Evolutionary conservation across 129 eudicot genomes (phyloP).

Genomic region (Glebionis coronaria): DNA sequence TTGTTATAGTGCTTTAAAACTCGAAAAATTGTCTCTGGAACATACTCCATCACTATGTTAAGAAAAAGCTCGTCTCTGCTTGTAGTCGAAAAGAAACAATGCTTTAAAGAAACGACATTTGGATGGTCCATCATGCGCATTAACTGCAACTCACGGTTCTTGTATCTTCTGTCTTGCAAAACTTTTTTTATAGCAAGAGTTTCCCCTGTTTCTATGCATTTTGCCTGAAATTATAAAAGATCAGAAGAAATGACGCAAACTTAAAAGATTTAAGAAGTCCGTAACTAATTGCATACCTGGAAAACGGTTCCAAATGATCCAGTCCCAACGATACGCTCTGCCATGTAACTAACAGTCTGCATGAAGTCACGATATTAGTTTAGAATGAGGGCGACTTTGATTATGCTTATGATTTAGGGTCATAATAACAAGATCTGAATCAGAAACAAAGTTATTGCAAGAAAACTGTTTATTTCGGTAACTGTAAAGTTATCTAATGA

Average conservation of each 20-base stretch:
- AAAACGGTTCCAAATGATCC: conserved; percentile 96
- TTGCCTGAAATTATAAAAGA: conserved; percentile 49
- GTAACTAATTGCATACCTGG: conserved; percentile 47
- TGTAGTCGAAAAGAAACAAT: conserved; percentile 90
- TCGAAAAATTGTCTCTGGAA: conserved; percentile 76
- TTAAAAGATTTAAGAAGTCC: background rate
- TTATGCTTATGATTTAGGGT: background rate
- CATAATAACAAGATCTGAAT: too few relatives aligned
- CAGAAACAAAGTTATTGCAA: background rate
- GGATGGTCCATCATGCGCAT: conserved; percentile 94
- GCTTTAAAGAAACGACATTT: conserved; percentile 78
- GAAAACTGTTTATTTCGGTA: background rate
- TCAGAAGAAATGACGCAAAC: background rate
- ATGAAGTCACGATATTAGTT: conserved; percentile 20
- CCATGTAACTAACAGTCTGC: conserved; percentile 96
- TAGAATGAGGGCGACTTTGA: background rate
- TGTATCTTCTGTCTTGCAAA: conserved; percentile 85
- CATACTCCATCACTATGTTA: conserved; percentile 91
- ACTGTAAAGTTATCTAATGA: background rate
- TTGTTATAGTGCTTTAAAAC: conserved; percentile 69
- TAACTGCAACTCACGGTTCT: conserved; percentile 88
- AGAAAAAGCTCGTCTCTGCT: conserved; percentile 71
- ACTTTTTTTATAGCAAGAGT: conserved; percentile 92
- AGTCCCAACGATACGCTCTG: conserved; percentile 91
- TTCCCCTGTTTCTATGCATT: conserved; percentile 90